phyloP scores from a whole-genome alignment of 192 early-diverging fungal species.

The Endogone sp. region DNA sequence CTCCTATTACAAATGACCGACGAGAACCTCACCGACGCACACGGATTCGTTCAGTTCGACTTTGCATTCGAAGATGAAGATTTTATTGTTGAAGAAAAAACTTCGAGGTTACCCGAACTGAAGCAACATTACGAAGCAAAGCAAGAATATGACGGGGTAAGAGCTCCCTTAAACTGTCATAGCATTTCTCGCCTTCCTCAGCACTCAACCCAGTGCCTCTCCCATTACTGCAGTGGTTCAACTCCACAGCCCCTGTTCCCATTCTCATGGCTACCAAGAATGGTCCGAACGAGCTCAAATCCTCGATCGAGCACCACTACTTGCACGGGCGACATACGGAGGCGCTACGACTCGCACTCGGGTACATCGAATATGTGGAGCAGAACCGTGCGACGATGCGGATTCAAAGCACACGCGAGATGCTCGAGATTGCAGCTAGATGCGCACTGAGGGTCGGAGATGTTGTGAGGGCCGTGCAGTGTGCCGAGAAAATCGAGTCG shows the following conservation, averaged over 20 bases:
- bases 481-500: not conserved
- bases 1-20: not conserved
- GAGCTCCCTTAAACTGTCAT: not conserved
- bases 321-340: not conserved
- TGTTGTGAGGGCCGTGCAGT: not conserved
- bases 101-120: not conserved
- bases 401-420: not conserved
- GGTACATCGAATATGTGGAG: not conserved
- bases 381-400: not conserved
- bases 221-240: not conserved
- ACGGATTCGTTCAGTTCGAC: constrained; percentile 5
- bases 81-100: not conserved
- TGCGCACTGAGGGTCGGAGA: not conserved
- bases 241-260: not conserved
- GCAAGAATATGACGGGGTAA: not conserved
- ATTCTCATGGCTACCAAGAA: not conserved
- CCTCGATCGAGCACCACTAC: not conserved
- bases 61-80: not conserved
- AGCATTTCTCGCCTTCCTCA: not conserved
- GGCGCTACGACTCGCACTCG: not conserved
- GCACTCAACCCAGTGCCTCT: not conserved
- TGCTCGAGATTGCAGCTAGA: not conserved
- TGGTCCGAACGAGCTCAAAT: not conserved
- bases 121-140: not conserved
- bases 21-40: not conserved